Evolutionary conservation across 352 stramenopile genomes (phyloP).

Genomic region (Pilasporangium apinafurcum): DNA sequence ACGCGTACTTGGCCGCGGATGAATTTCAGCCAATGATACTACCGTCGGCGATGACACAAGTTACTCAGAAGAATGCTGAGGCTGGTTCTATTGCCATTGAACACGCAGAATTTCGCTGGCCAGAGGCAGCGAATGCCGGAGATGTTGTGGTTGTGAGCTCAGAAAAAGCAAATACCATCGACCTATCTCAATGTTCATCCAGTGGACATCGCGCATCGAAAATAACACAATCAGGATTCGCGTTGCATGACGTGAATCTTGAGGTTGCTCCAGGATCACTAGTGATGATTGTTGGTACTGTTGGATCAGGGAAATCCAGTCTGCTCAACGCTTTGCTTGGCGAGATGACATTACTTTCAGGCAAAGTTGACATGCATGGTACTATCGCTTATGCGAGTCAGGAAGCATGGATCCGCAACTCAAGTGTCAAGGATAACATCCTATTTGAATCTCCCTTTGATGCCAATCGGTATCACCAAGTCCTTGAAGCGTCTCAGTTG

Average conservation of each 20-base stretch:
- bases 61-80: no score
- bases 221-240: slow-evolving; percentile 9
- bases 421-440: slow-evolving; percentile 89
- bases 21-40: neutral
- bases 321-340: slow-evolving; percentile 43
- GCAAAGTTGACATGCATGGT: slow-evolving; percentile 16
- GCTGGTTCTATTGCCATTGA: no score
- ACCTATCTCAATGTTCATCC: no score
- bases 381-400: slow-evolving; percentile 83
- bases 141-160: no score
- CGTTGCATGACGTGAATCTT: slow-evolving; percentile 36
- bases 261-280: slow-evolving; percentile 46
- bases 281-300: slow-evolving; percentile 43
- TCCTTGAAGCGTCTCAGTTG: slow-evolving; percentile 31
- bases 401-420: slow-evolving; percentile 90
- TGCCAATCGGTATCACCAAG: slow-evolving; percentile 17
- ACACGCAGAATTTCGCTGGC: no score
- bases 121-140: no score
- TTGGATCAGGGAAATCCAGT: slow-evolving; percentile 50
- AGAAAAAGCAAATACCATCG: no score
- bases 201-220: slow-evolving; percentile 7
- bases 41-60: no score
- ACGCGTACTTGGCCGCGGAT: no score
- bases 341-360: slow-evolving; percentile 25
- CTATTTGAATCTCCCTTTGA: slow-evolving; percentile 57